A percentile compares a stretch with the other conserved stretches of the same genome.
These are phyloP conservation scores for Starmerella sp. DNA, from an alignment of 805 yeast genomes.

Conservation along the genomic window DNA sequence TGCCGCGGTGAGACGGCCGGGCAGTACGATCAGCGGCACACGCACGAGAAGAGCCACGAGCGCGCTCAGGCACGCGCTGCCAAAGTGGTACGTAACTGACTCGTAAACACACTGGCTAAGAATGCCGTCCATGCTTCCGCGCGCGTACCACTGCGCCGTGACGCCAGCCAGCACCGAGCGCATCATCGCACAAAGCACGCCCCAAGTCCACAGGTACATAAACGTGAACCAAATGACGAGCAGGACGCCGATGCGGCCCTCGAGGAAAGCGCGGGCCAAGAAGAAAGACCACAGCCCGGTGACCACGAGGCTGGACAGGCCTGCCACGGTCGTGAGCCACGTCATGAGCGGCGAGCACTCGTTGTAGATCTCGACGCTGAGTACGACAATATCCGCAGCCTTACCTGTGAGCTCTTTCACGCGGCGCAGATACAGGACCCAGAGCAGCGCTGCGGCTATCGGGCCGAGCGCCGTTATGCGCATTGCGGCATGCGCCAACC, in stretches of 20 bases:
- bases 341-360: constrained; percentile 27
- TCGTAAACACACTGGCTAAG: constrained; percentile 16
- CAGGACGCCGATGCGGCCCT: constrained; percentile 21
- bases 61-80: constrained; percentile 30
- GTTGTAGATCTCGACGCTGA: constrained; percentile 29
- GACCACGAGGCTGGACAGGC: constrained; percentile 25
- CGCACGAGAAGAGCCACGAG: constrained; percentile 27
- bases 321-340: constrained; percentile 25
- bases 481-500: constrained; percentile 19
- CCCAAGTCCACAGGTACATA: constrained; percentile 36
- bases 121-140: constrained; percentile 20
- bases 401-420: constrained; percentile 15
- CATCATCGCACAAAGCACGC: constrained; percentile 31
- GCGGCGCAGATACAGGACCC: constrained; percentile 20
- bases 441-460: constrained; percentile 16
- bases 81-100: constrained; percentile 28
- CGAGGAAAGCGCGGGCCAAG: constrained; percentile 27
- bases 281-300: constrained; percentile 31
- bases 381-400: constrained; percentile 28
- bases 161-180: constrained; percentile 30
- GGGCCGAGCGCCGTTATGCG: constrained; percentile 18
- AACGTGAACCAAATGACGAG: constrained; percentile 26
- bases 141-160: constrained; percentile 33
- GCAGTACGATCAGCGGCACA: constrained; percentile 31
- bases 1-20: constrained; percentile 22